Evolutionary conservation across 306 rosid genomes (phyloP).

Genomic region (Glycine tomentella): DNA sequence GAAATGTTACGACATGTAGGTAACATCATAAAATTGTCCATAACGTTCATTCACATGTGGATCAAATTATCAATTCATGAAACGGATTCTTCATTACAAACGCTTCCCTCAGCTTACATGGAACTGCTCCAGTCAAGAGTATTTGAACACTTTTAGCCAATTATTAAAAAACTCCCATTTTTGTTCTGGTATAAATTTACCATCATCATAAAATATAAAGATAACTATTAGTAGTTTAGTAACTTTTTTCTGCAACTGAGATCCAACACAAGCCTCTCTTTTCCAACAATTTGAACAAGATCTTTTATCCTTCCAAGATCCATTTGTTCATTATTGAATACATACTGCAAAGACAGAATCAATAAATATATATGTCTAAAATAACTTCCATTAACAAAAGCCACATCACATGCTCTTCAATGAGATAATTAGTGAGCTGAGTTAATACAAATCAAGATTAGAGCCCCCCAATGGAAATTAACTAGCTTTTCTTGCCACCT

Average conservation of each 20-base stretch:
- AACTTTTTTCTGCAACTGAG: constrained; percentile 98
- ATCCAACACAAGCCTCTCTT: constrained; percentile 91
- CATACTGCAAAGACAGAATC: constrained; percentile 64
- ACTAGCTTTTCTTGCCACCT: constrained; percentile 5
- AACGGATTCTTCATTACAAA: constrained; percentile 1
- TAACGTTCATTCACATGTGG: neutral
- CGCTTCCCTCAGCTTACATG: constrained; percentile 9
- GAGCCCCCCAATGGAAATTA: constrained; percentile 12
- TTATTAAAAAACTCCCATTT: constrained; percentile 8
- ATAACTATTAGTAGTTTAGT: constrained; percentile 27
- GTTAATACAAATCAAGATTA: constrained; percentile 18
- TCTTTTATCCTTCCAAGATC: constrained; percentile 82
- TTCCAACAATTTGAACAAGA: constrained; percentile 82
- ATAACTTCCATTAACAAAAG: constrained; percentile 3
- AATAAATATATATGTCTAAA: constrained; percentile 19
- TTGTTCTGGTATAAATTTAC: neutral
- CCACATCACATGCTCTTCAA: constrained; percentile 12
- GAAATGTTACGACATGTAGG: constrained; percentile 5
- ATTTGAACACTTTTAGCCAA: constrained; percentile 20
- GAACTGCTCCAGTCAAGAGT: constrained; percentile 28
- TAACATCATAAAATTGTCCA: constrained; percentile 30
- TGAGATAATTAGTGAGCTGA: neutral
- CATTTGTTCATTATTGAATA: constrained; percentile 91
- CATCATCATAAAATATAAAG: constrained; percentile 7
- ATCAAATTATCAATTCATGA: constrained; percentile 8